Evolutionary conservation across 371 early-diverging fungal genomes (phyloP).

Genomic region (Capillidium rhysosporum): DNA sequence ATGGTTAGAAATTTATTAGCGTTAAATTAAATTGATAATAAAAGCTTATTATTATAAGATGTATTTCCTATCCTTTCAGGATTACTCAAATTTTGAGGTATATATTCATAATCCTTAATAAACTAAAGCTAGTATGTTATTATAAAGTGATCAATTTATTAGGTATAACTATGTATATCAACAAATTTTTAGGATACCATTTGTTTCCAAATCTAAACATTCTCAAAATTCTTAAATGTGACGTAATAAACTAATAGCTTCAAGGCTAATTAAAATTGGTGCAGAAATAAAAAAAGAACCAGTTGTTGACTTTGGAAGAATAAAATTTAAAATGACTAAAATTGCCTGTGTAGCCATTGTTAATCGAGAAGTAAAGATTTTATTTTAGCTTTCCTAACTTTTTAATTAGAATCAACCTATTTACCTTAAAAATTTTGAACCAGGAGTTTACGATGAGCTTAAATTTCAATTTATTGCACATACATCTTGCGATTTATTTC

Average conservation of each 20-base stretch:
- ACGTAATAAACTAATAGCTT: no score
- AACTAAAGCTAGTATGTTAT: background rate
- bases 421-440: conserved; percentile 3
- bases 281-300: no score
- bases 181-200: background rate
- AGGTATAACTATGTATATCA: conserved; percentile 1
- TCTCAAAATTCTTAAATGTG: no score
- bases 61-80: background rate
- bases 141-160: background rate
- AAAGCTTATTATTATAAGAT: background rate
- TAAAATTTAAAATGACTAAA: no score
- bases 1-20: background rate
- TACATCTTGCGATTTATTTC: conserved; percentile 6
- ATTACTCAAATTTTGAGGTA: background rate
- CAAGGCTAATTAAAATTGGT: no score
- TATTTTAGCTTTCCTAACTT: no score
- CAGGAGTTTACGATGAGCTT: conserved; percentile 1
- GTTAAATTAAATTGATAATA: no score
- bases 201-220: no score
- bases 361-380: no score
- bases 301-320: no score
- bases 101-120: background rate
- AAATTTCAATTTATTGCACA: conserved; percentile 4
- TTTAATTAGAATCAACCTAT: conserved; percentile 2
- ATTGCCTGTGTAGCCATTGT: no score